These are phyloP conservation scores for Kwoniella shandongensis DNA, from an alignment of 768 basidiomycete species.

Conservation along the genomic window DNA sequence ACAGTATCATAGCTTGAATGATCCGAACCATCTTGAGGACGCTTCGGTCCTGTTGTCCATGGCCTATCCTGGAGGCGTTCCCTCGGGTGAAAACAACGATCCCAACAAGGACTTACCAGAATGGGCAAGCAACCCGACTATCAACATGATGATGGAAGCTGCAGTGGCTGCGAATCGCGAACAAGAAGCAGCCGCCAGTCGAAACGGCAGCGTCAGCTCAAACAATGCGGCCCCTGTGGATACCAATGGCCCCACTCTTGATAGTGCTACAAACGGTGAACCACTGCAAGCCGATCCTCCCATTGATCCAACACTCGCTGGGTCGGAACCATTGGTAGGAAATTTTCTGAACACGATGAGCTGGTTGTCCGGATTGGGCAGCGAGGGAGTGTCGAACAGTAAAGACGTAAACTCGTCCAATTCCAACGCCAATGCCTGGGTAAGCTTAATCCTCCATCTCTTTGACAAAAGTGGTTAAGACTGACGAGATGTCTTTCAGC, in stretches of 20 bases:
- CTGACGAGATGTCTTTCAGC: too few relatives aligned
- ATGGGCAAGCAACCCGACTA: constrained; percentile 32
- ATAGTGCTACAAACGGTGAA: not conserved
- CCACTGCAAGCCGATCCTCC: not conserved
- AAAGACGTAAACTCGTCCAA: not conserved
- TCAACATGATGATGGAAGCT: constrained; percentile 42
- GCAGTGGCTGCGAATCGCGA: constrained; percentile 18
- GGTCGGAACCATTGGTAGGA: constrained; percentile 18
- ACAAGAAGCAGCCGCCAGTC: constrained; percentile 10
- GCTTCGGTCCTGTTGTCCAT: constrained; percentile 50
- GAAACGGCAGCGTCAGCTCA: not conserved
- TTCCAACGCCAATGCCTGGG: constrained; percentile 6
- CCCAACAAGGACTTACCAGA: constrained; percentile 27
- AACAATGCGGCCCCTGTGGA: not conserved
- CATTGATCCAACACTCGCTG: constrained; percentile 19
- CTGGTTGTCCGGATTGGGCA: constrained; percentile 34
- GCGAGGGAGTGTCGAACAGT: constrained; percentile 20
- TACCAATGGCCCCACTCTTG: too few relatives aligned
- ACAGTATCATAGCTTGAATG: constrained; percentile 26
- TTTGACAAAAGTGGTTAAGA: too few relatives aligned
- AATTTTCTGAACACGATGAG: constrained; percentile 45
- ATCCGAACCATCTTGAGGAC: constrained; percentile 48
- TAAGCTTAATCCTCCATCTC: not conserved
- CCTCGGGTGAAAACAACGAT: constrained; percentile 15
- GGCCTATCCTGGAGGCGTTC: constrained; percentile 45